These are phyloP conservation scores for Aspergillus puulaauensis DNA, from an alignment of 2,329 filamentous ascomycete species.

Conservation along the genomic window DNA sequence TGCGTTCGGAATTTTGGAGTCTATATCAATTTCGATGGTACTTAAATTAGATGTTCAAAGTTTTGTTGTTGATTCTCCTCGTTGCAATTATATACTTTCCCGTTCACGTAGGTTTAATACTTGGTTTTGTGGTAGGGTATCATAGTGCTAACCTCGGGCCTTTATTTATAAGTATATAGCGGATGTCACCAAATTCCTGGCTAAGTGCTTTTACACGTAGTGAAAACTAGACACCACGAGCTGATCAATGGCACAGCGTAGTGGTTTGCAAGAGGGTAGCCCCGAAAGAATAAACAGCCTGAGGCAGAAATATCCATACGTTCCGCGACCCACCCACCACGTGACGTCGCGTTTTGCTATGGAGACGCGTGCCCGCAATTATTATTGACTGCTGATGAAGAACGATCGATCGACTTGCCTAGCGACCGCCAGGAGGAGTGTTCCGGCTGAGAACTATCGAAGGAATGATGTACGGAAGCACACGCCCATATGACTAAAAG, in stretches of 20 bases:
- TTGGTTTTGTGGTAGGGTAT: too few species aligned
- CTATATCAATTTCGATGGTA: too few species aligned
- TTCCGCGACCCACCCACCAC: slow-evolving; percentile 7
- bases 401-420: slow-evolving; percentile 4
- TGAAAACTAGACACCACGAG: neutral
- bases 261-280: neutral
- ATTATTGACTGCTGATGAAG: neutral
- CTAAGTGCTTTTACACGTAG: neutral
- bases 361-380: slow-evolving; percentile 18
- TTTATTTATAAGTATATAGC: neutral
- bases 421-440: slow-evolving; percentile 10
- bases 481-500: slow-evolving; percentile 49
- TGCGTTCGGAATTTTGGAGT: too few species aligned
- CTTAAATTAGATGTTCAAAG: neutral
- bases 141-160: neutral
- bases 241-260: neutral
- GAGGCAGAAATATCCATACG: neutral
- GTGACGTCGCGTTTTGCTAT: slow-evolving; percentile 21
- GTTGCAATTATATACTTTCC: neutral
- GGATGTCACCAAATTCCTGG: neutral
- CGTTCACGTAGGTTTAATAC: neutral
- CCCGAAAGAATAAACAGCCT: neutral
- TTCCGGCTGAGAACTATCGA: neutral
- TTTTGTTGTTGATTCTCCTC: neutral
- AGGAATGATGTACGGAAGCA: slow-evolving; percentile 28